Evolutionary conservation across 108 stramenopile genomes (phyloP).

Genomic region (Mediolabrus comicus): DNA sequence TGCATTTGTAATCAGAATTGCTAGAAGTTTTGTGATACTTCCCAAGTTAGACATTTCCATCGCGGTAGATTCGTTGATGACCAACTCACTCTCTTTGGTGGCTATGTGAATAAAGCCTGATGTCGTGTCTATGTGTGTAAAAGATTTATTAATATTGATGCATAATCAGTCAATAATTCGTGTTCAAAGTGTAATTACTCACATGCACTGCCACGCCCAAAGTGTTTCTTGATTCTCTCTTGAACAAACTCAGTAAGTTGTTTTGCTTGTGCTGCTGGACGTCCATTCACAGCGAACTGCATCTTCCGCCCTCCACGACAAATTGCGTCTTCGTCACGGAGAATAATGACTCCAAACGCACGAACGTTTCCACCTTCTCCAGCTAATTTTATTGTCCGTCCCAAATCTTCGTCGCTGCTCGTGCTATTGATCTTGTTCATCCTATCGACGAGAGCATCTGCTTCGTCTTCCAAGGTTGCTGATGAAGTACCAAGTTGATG

Average conservation of each 20-base stretch:
- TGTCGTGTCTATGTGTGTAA: not conserved
- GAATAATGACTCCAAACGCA: slow-evolving; percentile 19
- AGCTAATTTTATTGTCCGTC: not conserved
- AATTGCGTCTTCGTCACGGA: not conserved
- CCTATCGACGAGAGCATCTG: slow-evolving; percentile 9
- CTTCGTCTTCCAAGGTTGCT: slow-evolving; percentile 1
- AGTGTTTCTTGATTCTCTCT: not conserved
- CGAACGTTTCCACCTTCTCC: slow-evolving; percentile 10
- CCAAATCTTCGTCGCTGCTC: not conserved
- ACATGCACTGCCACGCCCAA: not conserved
- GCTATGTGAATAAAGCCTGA: slow-evolving; percentile 6
- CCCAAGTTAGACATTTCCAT: slow-evolving; percentile 15
- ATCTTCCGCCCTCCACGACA: slow-evolving; percentile 6
- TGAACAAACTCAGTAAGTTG: slow-evolving; percentile 12
- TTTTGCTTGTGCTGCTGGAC: slow-evolving; percentile 3
- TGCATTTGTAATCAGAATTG: slow-evolving; percentile 1
- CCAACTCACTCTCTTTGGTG: slow-evolving; percentile 2
- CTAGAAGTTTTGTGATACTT: not conserved
- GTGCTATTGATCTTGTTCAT: slow-evolving; percentile 15
- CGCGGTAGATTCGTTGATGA: slow-evolving; percentile 5
- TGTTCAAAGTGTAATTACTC: not conserved
- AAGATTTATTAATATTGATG: not conserved
- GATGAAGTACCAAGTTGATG: not conserved
- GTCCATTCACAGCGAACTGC: slow-evolving; percentile 18
- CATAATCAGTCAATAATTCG: not conserved